Evolutionary conservation across 768 basidiomycete species (phyloP).

Genomic region (Mycena albidolilacea): DNA sequence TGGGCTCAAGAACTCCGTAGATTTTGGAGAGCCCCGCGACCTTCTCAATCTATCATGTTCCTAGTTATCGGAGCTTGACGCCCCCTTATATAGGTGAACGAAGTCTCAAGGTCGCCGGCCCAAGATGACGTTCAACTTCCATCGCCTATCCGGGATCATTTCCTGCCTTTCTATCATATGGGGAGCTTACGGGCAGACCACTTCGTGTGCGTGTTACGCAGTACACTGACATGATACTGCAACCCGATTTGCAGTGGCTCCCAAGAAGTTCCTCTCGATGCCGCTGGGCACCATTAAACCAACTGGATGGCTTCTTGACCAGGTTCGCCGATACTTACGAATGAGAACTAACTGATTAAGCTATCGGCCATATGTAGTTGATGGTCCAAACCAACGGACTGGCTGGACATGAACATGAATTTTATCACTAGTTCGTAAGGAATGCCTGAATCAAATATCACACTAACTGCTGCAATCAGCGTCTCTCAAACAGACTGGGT

Average conservation of each 20-base stretch:
- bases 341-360: not conserved
- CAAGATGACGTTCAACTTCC: conserved; percentile 28
- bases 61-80: not conserved
- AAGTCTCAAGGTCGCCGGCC: conserved; percentile 41
- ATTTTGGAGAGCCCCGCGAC: not conserved
- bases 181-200: conserved; percentile 21
- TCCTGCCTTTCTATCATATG: conserved; percentile 28
- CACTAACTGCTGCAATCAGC: conserved; percentile 39
- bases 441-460: not conserved
- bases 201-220: conserved; percentile 19
- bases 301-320: conserved; percentile 60
- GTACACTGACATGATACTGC: not conserved
- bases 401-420: conserved; percentile 61
- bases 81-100: not conserved
- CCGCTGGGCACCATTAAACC: conserved; percentile 58
- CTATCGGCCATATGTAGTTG: conserved; percentile 46
- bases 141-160: conserved; percentile 22
- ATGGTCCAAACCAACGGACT: conserved; percentile 60
- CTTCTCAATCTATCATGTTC: not conserved
- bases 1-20: conserved; percentile 9
- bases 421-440: conserved; percentile 54
- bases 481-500: conserved; percentile 60
- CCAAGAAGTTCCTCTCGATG: conserved; percentile 57
- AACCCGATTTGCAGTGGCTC: conserved; percentile 52
- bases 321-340: conserved; percentile 43